Evolutionary conservation across 768 basidiomycete genomes (phyloP), one percentile per base, ranked within the genome.

Genomic region (Macrolepiota dolichaula): DNA sequence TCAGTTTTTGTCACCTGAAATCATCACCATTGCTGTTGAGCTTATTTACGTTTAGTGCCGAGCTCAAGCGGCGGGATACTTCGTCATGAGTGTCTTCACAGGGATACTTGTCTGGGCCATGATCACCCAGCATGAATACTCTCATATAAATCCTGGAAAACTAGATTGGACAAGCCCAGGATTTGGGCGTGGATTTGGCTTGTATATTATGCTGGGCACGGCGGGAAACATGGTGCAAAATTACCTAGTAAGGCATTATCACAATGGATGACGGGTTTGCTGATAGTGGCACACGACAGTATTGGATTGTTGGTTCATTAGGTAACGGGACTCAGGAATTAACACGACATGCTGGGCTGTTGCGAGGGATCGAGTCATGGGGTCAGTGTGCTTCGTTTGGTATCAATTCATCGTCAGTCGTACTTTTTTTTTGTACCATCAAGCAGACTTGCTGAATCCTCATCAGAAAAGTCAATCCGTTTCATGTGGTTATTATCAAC

Each of bases 221-320:
- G 49, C 68, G 25, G 65, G 65, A 25, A 59, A 49, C 36, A 56
- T 66, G 57, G 64, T 65, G 11, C 63, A 68, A 42, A 68, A 67
- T 42, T 66, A 69, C 57, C 51, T 68, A n/a, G 64, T 62, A 35
- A 58, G 63, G 38, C 22, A 12, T 13, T 24, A 2, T 37, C 52
- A 38, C 52, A 15, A 37, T 22, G 13, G 7, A 19, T 10, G 10
- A 19, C 22, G 38, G 4, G 36, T 19, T 22, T 27, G 47, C 47
- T 27, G 19, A 49, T 24, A 24, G 19, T 24, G 13, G 15, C 24
- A 24, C 25, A 13, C 19, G 9, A 27, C 47, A 49, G 47, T 49
- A 49, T 22, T 49, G 47, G 47, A 4, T 49, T 22, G 47, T 49
- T 49, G 47, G 25, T 44, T 44, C 42, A 24, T 22, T 49, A 19